Evolutionary conservation across 2,329 filamentous ascomycete genomes (phyloP), one percentile per base, ranked within the genome.

Genomic region (Clonostachys rosea): DNA sequence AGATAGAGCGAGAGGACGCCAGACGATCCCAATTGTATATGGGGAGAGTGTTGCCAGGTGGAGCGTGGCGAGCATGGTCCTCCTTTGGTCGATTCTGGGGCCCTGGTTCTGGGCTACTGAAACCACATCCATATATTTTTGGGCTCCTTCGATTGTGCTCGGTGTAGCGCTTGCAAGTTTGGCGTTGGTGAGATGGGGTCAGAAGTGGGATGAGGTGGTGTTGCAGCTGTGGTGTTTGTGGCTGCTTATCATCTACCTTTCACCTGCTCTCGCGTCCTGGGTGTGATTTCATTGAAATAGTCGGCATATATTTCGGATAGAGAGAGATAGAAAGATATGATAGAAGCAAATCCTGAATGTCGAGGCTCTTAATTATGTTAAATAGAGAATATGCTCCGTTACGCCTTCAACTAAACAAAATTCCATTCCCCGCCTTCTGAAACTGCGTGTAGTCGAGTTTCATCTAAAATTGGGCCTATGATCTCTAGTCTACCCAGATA

Each of bases 171-270:
- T 55, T 47, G 43, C 48, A 6, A 40, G 35, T 10, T 17, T 58
- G 17, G 46, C 53, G 12, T 17, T 55, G 35, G 14, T 45, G 42
- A 47, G 48, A 20, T 43, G 51, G 33, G 50, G 55, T 11, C 53
- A 55, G 44, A 37, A 44, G 39, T 53, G 50, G 6, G 56, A 59
- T 34, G 49, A 51, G n/a, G 47, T 56, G 7, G 56, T 56, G 41
- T 54, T 53, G 40, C 56, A 58, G 50, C 35, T 58, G 33, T 59
- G 56, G 56, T 59, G 56, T 40, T 34, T 56, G 16, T 59, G 56
- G 56, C 44, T 58, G 40, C 44, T 50, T 12, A 37, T 48, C 4
- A 34, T 58, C n/a, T 59, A 58, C 40, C 35, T 55, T 1, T 16
- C 56, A 8, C 56, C 56, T 30, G 24, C 24, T 10, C 24, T 30